A percentile compares a stretch with the other conserved stretches of the same genome.
These are phyloP conservation scores for Neurospora terricola DNA, from an alignment of 495 filamentous ascomycete species.

Conservation along the genomic window DNA sequence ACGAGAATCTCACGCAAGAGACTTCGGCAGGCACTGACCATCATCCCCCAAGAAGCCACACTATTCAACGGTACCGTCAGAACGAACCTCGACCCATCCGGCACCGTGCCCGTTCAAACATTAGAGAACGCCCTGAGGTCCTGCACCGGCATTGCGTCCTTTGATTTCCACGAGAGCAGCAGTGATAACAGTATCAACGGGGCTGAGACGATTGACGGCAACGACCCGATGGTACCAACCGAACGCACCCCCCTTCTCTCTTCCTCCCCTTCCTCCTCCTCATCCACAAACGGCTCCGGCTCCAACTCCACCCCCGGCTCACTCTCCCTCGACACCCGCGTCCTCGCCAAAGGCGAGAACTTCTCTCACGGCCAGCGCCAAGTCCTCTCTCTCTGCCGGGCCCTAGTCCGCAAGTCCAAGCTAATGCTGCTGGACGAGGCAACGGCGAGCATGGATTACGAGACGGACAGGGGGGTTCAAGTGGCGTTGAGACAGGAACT, in stretches of 20 bases:
- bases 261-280: not conserved
- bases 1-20: conserved; percentile 35
- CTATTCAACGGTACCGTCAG: conserved; percentile 43
- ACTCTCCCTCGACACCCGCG: conserved; percentile 30
- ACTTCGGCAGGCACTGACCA: conserved; percentile 41
- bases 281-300: conserved; percentile 1
- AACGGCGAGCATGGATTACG: conserved; percentile 46
- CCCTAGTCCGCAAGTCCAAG: conserved; percentile 43
- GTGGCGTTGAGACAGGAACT: conserved; percentile 32
- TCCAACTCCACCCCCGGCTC: conserved; percentile 9
- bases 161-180: conserved; percentile 26
- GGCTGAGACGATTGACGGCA: not conserved
- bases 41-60: conserved; percentile 49
- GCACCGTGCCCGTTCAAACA: conserved; percentile 28
- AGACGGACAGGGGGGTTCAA: conserved; percentile 45
- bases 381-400: conserved; percentile 47
- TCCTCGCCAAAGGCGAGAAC: conserved; percentile 42
- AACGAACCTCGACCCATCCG: conserved; percentile 42
- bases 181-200: conserved; percentile 3
- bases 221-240: conserved; percentile 12
- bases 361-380: conserved; percentile 50
- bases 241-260: conserved; percentile 13
- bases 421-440: conserved; percentile 50
- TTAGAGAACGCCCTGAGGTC: conserved; percentile 34
- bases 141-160: conserved; percentile 35